Evolutionary conservation across 345 rosid species (phyloP).

Genomic region (Aquilaria malaccensis): DNA sequence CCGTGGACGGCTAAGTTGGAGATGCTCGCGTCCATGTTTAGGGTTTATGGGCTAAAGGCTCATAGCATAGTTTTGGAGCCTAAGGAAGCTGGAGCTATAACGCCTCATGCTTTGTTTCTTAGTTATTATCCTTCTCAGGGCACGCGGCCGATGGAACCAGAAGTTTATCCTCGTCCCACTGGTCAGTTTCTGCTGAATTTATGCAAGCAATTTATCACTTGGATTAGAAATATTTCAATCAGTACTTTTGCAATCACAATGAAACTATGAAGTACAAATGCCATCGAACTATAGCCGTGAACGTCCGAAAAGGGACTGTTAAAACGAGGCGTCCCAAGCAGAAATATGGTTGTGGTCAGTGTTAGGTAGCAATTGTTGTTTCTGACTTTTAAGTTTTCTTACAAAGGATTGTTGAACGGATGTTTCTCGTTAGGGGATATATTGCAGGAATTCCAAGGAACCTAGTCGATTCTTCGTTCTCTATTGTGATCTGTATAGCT

Average conservation of each 20-base stretch:
- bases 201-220: too few relatives aligned
- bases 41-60: conserved; percentile 71
- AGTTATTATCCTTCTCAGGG: conserved; percentile 43
- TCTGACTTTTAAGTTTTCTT: too few relatives aligned
- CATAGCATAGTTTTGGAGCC: conserved; percentile 82
- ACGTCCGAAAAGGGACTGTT: background rate
- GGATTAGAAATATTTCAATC: background rate
- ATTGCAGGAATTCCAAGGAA: too few relatives aligned
- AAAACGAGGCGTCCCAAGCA: too few relatives aligned
- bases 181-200: conserved; percentile 22
- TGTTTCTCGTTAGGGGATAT: too few relatives aligned
- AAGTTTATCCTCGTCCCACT: conserved; percentile 79
- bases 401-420: too few relatives aligned
- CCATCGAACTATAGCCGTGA: too few relatives aligned
- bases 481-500: too few relatives aligned
- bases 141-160: conserved; percentile 61
- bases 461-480: too few relatives aligned
- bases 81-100: conserved; percentile 40
- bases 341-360: too few relatives aligned
- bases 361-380: too few relatives aligned
- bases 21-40: conserved; percentile 48
- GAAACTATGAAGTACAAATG: background rate
- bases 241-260: background rate
- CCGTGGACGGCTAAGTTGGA: conserved; percentile 82
- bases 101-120: conserved; percentile 69